A percentile compares a stretch with the other conserved stretches of the same genome.
These are phyloP conservation scores for Termitomyces sp. DNA, from an alignment of 768 basidiomycete species.

Conservation along the genomic window DNA sequence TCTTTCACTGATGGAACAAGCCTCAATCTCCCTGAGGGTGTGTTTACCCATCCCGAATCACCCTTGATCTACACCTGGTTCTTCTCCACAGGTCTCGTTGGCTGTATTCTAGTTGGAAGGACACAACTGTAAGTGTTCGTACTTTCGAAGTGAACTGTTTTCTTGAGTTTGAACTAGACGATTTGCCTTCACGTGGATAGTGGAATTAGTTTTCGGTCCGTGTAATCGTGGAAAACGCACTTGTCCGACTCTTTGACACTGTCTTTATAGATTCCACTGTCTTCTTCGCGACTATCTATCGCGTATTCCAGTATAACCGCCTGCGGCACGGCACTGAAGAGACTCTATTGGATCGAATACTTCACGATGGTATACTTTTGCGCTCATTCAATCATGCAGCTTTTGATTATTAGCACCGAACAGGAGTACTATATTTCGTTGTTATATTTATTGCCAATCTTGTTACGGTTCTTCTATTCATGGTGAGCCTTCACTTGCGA, in stretches of 20 bases:
- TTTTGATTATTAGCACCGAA: not conserved
- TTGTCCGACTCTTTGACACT: not conserved
- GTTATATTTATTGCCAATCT: conserved; percentile 31
- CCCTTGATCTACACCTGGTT: no score
- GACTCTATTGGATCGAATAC: conserved; percentile 24
- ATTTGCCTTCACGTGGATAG: conserved; percentile 29
- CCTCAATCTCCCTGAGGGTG: conserved; percentile 25
- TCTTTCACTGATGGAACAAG: conserved; percentile 32
- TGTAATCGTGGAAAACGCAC: not conserved
- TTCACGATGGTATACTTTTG: conserved; percentile 27
- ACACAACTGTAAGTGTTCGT: conserved; percentile 19
- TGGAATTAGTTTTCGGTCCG: conserved; percentile 31
- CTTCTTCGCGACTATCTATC: conserved; percentile 29
- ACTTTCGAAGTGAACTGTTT: not conserved
- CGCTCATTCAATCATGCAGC: not conserved
- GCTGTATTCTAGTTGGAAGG: conserved; percentile 15
- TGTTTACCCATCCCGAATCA: not conserved
- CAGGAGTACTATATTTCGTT: conserved; percentile 20
- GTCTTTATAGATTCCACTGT: conserved; percentile 23
- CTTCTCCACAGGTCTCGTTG: not conserved
- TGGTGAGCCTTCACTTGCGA: conserved; percentile 18
- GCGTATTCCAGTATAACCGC: conserved; percentile 17
- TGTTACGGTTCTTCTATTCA: conserved; percentile 27
- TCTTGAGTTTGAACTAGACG: not conserved
- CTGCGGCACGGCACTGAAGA: conserved; percentile 9